Conservation (phyloP, 768 basidiomycete genomes). For the Ramaria rubella region DNA sequence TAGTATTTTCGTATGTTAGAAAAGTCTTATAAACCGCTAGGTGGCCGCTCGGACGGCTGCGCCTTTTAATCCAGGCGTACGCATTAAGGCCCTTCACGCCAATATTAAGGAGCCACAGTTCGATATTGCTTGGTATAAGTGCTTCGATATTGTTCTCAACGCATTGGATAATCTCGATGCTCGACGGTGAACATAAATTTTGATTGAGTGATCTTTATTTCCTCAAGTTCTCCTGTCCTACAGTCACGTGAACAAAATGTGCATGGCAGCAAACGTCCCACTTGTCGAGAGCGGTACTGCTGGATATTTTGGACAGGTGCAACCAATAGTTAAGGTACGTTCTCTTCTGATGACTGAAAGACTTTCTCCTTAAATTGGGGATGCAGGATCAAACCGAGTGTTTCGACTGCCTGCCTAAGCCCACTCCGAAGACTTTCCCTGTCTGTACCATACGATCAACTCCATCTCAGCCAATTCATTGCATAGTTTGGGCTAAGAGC, state of each 20-base stretch:
- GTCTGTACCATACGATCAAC: slow-evolving; percentile 98
- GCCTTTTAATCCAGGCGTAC: slow-evolving; percentile 82
- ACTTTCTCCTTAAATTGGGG: neutral
- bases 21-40: slow-evolving; percentile 33
- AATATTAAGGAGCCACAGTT: slow-evolving; percentile 94
- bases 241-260: slow-evolving; percentile 95
- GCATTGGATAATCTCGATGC: slow-evolving; percentile 85
- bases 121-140: slow-evolving; percentile 83
- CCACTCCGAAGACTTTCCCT: slow-evolving; percentile 89
- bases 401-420: slow-evolving; percentile 93
- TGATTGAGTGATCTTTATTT: neutral
- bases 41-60: slow-evolving; percentile 78
- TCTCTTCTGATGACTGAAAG: neutral
- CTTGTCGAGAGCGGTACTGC: slow-evolving; percentile 96
- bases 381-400: slow-evolving; percentile 47
- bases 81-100: slow-evolving; percentile 82
- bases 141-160: slow-evolving; percentile 90
- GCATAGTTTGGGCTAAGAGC: slow-evolving; percentile 98
- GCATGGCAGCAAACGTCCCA: slow-evolving; percentile 85
- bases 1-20: neutral
- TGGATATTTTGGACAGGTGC: slow-evolving; percentile 95
- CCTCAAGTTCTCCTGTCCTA: slow-evolving; percentile 23
- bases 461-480: slow-evolving; percentile 95
- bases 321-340: slow-evolving; percentile 79
- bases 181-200: slow-evolving; percentile 35